Percentiles rank a stretch among this genome's conserved stretches.
These are phyloP conservation scores for Saturnispora mendoncae DNA, from an alignment of 805 yeast genomes.

Conservation along the genomic window DNA sequence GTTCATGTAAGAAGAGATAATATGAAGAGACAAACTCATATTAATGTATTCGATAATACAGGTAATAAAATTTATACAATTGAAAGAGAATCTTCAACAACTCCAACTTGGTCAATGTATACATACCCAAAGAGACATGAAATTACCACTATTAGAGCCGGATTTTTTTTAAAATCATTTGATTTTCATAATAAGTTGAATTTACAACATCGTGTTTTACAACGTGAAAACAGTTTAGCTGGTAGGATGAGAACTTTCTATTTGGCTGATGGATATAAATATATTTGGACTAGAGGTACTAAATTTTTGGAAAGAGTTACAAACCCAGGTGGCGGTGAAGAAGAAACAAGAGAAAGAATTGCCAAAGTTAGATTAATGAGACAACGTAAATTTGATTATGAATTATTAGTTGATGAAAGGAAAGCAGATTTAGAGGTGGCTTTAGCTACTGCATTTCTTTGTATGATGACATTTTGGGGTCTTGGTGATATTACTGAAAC, in stretches of 20 bases:
- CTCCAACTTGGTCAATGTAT: conserved; percentile 46
- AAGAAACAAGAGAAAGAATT: conserved; percentile 44
- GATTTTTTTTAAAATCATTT: conserved; percentile 36
- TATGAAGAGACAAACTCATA: conserved; percentile 34
- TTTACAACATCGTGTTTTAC: conserved; percentile 37
- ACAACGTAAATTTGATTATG: conserved; percentile 52
- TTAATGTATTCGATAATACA: conserved; percentile 40
- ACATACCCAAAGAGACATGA: conserved; percentile 37
- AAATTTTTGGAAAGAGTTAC: conserved; percentile 42
- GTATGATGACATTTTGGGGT: conserved; percentile 66
- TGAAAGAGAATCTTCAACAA: conserved; percentile 39
- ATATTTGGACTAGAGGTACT: conserved; percentile 47
- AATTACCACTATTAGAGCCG: conserved; percentile 43
- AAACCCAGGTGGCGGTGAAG: conserved; percentile 49
- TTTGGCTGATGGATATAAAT: conserved; percentile 43
- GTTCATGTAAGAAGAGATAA: conserved; percentile 43
- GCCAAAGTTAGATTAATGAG: conserved; percentile 50
- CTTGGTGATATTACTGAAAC: conserved; percentile 44
- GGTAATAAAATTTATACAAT: conserved; percentile 40
- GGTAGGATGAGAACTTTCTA: conserved; percentile 42
- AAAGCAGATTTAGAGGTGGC: conserved; percentile 44
- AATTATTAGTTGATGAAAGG: conserved; percentile 40
- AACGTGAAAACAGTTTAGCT: conserved; percentile 29
- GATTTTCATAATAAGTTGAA: conserved; percentile 41
- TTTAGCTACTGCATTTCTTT: conserved; percentile 49